These are phyloP conservation scores for Hordeum pubiflorum DNA, from an alignment of 202 grass and related monocot species.

Conservation along the genomic window DNA sequence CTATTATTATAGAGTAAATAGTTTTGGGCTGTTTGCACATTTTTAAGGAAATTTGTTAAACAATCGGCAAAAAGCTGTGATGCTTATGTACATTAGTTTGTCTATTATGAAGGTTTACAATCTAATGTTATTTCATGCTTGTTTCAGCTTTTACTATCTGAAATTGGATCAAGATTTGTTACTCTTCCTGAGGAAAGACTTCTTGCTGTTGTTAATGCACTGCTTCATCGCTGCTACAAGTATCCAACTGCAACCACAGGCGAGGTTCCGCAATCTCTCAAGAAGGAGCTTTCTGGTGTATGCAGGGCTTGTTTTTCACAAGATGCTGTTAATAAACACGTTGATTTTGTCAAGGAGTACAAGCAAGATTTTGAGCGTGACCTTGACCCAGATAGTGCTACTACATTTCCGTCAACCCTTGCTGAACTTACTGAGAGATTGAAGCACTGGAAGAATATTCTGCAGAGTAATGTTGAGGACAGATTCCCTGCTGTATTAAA, in stretches of 20 bases:
- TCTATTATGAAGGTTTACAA: neutral
- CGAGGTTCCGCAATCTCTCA: slow-evolving; percentile 89
- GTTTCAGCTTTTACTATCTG: slow-evolving; percentile 87
- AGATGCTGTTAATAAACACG: slow-evolving; percentile 99
- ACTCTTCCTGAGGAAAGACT: slow-evolving; percentile 97
- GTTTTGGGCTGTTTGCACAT: neutral
- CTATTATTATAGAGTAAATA: neutral
- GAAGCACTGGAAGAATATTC: slow-evolving; percentile 99
- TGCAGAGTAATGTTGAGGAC: slow-evolving; percentile 98
- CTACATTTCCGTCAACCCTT: slow-evolving; percentile 86
- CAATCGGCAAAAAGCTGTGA: neutral
- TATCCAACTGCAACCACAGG: slow-evolving; percentile 98
- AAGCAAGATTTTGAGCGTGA: slow-evolving; percentile 95
- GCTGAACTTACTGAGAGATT: slow-evolving; percentile 86
- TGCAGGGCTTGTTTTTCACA: slow-evolving; percentile 96
- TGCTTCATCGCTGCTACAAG: slow-evolving; percentile 98
- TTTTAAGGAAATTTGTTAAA: neutral
- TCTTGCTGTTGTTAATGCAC: slow-evolving; percentile 91
- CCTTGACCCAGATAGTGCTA: slow-evolving; percentile 92
- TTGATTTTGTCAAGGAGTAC: slow-evolving; percentile 99
- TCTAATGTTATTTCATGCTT: slow-evolving; percentile 19
- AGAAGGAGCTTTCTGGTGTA: slow-evolving; percentile 95
- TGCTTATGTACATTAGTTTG: neutral
- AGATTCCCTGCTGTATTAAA: slow-evolving; percentile 93
- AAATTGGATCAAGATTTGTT: slow-evolving; percentile 99